Conservation (phyloP, 352 stramenopile genomes). For the Pythium dissotocum region DNA sequence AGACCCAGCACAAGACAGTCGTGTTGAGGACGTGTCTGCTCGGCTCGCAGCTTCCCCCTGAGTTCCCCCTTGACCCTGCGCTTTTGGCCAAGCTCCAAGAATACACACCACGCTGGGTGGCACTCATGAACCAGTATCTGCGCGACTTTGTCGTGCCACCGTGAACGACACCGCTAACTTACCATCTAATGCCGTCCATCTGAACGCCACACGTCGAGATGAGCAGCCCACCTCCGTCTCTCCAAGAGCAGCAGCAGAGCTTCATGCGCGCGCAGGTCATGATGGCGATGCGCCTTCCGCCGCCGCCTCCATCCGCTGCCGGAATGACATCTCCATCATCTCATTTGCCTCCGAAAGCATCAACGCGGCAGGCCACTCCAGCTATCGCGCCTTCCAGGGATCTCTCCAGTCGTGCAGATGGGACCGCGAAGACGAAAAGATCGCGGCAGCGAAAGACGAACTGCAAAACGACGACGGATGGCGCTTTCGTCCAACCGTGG, state of each 20-base stretch:
- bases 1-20: not conserved
- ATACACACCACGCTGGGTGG: not conserved
- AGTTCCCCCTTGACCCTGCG: not conserved
- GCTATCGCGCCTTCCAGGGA: too few species aligned
- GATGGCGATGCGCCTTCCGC: not conserved
- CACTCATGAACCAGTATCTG: conserved; percentile 14
- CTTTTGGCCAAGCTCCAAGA: not conserved
- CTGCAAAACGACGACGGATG: not conserved
- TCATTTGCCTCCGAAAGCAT: not conserved
- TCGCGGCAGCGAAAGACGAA: too few species aligned
- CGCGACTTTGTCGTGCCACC: not conserved
- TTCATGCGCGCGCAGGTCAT: conserved; percentile 7
- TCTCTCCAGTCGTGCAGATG: too few species aligned
- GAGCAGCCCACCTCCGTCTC: not conserved
- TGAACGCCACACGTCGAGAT: too few species aligned
- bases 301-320: too few species aligned
- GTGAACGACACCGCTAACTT: not conserved
- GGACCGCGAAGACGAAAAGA: too few species aligned
- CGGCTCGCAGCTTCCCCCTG: not conserved
- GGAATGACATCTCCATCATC: not conserved
- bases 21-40: conserved; percentile 6
- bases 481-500: not conserved
- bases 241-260: not conserved
- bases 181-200: too few species aligned
- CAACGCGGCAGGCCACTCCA: too few species aligned